Conservation (phyloP, 768 basidiomycete genomes). For the Rhizopogon vesiculosus region DNA sequence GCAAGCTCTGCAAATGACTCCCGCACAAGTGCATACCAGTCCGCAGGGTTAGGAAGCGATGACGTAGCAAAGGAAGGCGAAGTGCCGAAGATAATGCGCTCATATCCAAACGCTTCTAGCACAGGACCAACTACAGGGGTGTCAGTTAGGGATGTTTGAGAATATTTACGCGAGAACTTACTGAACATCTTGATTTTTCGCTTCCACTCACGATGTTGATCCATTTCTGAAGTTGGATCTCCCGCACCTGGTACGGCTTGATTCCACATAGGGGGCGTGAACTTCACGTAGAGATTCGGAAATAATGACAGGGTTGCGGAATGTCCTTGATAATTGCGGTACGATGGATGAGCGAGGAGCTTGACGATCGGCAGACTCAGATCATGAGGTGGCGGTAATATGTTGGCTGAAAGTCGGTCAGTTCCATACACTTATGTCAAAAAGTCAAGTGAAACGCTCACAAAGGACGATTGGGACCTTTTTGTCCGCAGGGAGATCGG, state of each 20-base stretch:
- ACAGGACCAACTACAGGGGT: constrained; percentile 62
- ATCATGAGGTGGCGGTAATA: constrained; percentile 76
- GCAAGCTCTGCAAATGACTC: constrained; percentile 78
- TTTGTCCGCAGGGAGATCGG: constrained; percentile 26
- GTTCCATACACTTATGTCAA: background rate
- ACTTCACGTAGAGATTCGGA: constrained; percentile 68
- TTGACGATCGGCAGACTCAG: constrained; percentile 69
- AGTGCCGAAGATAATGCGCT: constrained; percentile 80
- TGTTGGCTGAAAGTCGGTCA: constrained; percentile 48
- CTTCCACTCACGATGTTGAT: constrained; percentile 59
- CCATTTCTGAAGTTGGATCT: constrained; percentile 43
- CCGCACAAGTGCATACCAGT: constrained; percentile 81
- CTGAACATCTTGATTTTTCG: constrained; percentile 82
- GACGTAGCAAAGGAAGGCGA: constrained; percentile 54
- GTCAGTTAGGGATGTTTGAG: background rate
- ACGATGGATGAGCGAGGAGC: constrained; percentile 73
- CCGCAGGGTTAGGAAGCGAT: constrained; percentile 45
- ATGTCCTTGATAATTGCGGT: constrained; percentile 68
- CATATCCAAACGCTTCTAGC: constrained; percentile 80
- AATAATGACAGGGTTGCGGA: constrained; percentile 70
- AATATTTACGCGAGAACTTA: constrained; percentile 38
- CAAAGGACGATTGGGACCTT: constrained; percentile 62
- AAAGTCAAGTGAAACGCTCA: constrained; percentile 28
- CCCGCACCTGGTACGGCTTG: constrained; percentile 28
- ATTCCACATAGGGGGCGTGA: constrained; percentile 74